Conservation (phyloP, 768 basidiomycete species). For the Kockovaella imperatae region DNA sequence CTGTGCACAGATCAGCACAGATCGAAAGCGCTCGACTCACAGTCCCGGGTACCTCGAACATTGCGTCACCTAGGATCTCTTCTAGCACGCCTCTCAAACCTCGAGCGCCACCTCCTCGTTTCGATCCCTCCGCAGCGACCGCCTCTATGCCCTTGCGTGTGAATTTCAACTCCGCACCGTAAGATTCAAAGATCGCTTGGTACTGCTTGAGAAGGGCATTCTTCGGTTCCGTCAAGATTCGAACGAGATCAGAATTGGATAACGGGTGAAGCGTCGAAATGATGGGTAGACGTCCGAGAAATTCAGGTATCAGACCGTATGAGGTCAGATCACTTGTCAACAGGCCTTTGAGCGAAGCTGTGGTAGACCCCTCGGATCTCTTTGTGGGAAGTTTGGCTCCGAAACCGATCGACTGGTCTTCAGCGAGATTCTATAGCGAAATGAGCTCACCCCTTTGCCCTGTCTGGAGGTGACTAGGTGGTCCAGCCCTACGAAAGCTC, state of each 20-base stretch:
- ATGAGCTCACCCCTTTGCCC: slow-evolving; percentile 66
- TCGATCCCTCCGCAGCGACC: slow-evolving; percentile 68
- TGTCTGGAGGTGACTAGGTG: slow-evolving; percentile 68
- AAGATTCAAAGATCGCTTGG: slow-evolving; percentile 70
- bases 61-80: slow-evolving; percentile 69
- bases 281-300: slow-evolving; percentile 87
- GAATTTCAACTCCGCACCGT: slow-evolving; percentile 78
- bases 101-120: slow-evolving; percentile 81
- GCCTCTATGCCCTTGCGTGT: slow-evolving; percentile 71
- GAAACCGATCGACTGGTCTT: slow-evolving; percentile 80
- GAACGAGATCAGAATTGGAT: slow-evolving; percentile 69
- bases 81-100: slow-evolving; percentile 89
- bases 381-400: slow-evolving; percentile 50
- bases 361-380: neutral
- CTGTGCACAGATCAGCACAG: slow-evolving; percentile 43
- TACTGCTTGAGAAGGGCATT: slow-evolving; percentile 89
- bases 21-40: slow-evolving; percentile 19
- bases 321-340: slow-evolving; percentile 61
- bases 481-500: slow-evolving; percentile 90
- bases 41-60: slow-evolving; percentile 55
- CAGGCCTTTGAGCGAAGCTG: slow-evolving; percentile 23
- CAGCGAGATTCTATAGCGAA: slow-evolving; percentile 2
- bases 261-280: slow-evolving; percentile 74
- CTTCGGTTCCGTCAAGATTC: slow-evolving; percentile 85
- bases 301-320: slow-evolving; percentile 95